These are phyloP conservation scores for Conticribra weissflogii DNA, from an alignment of 108 stramenopile genomes.

Conservation along the genomic window DNA sequence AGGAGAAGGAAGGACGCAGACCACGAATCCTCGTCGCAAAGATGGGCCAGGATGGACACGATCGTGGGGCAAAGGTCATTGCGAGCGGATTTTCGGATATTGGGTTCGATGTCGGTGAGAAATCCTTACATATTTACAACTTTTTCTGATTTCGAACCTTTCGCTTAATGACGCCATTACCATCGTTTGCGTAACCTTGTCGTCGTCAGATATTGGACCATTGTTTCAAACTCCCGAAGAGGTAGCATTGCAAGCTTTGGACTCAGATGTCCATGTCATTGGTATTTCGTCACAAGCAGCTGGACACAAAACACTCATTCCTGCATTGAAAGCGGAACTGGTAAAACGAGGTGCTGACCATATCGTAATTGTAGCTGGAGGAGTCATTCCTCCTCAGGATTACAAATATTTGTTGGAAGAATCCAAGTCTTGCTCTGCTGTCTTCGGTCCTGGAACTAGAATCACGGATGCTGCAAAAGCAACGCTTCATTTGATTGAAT, in stretches of 20 bases:
- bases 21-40: conserved; percentile 98
- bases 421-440: conserved; percentile 80
- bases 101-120: conserved; percentile 88
- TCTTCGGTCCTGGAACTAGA: conserved; percentile 98
- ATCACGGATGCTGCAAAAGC: conserved; percentile 87
- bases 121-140: neutral
- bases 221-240: conserved; percentile 96
- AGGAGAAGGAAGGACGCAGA: conserved; percentile 88
- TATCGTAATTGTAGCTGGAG: conserved; percentile 94
- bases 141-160: no score
- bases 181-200: no score
- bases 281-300: conserved; percentile 97
- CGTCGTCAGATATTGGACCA: conserved; percentile 94
- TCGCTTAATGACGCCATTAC: no score
- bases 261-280: conserved; percentile 97
- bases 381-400: conserved; percentile 96
- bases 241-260: conserved; percentile 93
- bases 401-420: conserved; percentile 88
- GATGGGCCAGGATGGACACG: conserved; percentile 99
- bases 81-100: conserved; percentile 96
- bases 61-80: conserved; percentile 98
- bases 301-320: conserved; percentile 95
- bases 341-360: conserved; percentile 78
- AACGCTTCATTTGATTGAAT: conserved; percentile 77
- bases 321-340: conserved; percentile 91